Base-by-base conservation (phyloP, 2,329 filamentous ascomycete species). In the Metarhizium guizhouense region DNA sequence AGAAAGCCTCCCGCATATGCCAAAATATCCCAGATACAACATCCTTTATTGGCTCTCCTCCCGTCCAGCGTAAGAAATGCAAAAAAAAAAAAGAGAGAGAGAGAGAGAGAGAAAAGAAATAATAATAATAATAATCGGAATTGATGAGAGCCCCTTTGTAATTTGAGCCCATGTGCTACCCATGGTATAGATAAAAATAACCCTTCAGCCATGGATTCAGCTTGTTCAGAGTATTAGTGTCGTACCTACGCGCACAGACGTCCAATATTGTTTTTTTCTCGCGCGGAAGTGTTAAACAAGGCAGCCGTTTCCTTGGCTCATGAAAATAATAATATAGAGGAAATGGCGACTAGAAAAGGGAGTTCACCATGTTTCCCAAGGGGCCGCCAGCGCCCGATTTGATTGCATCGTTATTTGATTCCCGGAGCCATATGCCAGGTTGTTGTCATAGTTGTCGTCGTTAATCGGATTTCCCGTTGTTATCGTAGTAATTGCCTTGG, bases 391-490 rank as follows among this genome's bases (percentile, higher is more conserved):
- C 50, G 48, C 40, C 47, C 25, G 7, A 18, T 51, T 51, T 42
- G 20, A 34, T 56, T 32, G 45, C 16, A 32, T 56, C 47, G 38
- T 40, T 18, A 51, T 49, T 32, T 36, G 40, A 4, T 11, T 16
- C 38, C 30, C 8, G 29, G 13, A 52, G 47, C 20, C 50, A 45
- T 51, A 34, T 20, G 42, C 47, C 54, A 45, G 43, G 47, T 25
- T 25, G 43, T 50, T 45, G 47, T 57, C 40, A 53, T 58, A 48
- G 43, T 40, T 16, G 40, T 56, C 45, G 57, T 56, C 56, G 52
- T 59, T 47, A 50, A 53, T 51, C 45, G 34, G 55, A 53, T 51
- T 47, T 34, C 16, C 13, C 51, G 51, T 50, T 29, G 47, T 47
- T n/a, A 38, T 53, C 51, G 13, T 43, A 36, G 14, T 36, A 30